Percentiles rank a stretch among this genome's conserved stretches.
Conservation (phyloP, 495 filamentous ascomycete genomes). For the Xylaria palmicola region DNA sequence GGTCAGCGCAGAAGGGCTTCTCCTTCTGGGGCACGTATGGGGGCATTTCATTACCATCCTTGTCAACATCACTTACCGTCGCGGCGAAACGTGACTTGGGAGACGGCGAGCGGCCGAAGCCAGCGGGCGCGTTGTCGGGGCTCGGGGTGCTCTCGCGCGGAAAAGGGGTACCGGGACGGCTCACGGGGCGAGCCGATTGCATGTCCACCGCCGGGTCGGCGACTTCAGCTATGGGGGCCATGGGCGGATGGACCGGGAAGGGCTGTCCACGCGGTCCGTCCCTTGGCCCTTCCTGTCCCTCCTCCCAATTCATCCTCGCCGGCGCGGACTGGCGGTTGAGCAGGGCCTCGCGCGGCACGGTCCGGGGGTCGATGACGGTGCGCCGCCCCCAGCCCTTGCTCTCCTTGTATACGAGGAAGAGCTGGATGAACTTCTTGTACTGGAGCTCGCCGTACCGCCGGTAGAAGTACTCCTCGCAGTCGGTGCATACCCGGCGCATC, state of each 20-base stretch:
- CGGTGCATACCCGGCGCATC: conserved; percentile 12
- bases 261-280: not conserved
- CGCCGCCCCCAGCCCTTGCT: conserved; percentile 1
- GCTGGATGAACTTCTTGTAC: conserved; percentile 11
- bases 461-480: conserved; percentile 20
- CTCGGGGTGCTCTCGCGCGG: not conserved
- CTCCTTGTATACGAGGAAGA: conserved; percentile 24
- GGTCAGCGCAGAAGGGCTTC: not conserved
- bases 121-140: too few species aligned
- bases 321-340: conserved; percentile 3
- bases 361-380: conserved; percentile 19
- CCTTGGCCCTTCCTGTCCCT: not conserved
- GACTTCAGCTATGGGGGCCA: not conserved
- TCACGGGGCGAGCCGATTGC: not conserved
- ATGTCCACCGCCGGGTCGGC: not conserved
- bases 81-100: not conserved
- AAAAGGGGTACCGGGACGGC: not conserved
- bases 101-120: not conserved
- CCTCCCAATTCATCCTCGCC: not conserved
- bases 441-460: conserved; percentile 13
- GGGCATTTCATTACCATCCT: too few species aligned
- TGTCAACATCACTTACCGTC: conserved; percentile 1
- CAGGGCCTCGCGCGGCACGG: conserved; percentile 13
- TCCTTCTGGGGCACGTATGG: not conserved
- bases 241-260: not conserved